Base-by-base conservation (phyloP, 129 eudicot genomes). In the Chrysanthemum seticuspe region DNA sequence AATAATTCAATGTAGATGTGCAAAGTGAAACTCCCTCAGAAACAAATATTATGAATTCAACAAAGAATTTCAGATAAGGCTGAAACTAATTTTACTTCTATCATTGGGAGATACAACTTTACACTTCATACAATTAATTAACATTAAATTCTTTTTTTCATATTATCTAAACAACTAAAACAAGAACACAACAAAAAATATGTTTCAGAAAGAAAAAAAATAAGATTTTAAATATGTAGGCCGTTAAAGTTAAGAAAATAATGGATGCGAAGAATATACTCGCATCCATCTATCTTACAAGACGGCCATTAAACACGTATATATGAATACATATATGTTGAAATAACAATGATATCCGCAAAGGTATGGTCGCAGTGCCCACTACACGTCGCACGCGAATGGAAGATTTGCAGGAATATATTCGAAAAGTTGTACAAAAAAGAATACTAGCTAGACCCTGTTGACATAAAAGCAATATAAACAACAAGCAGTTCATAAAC, bases 321-420 rank as follows among this genome's bases (percentile, higher is more conserved):
- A 5, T 62, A 57, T 6, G 11, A 7, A 68, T 67, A n/a, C n/a
- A 57, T 19, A 16, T 18, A 49, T 68, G 68, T 25, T 72, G 62
- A 74, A 70, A 74, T 25, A 8, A 68, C 44, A 15, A 78, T 70
- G 12, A 70, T 83, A 63, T 78, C 80, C 65, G 83, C 83, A 78
- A 78, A 57, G 23, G 75, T 75, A 78, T 83, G 86, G 86, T 80
- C 83, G 83, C 86, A 74, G 44, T 78, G 83, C 86, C 83, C 86
- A 83, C 78, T 10, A 50, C 69, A 53, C 70, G 86, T 83, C 74
- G 71, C 83, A 83, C 49, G 83, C 86, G 86, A 83, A 78, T 82
- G 86, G 86, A 82, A 82, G 86, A 62, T 81, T 82, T 82, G 86
- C 86, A 82, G 65, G 1, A 31, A 23, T 13, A 25, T 12, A 48